Evolutionary conservation across 352 stramenopile genomes (phyloP), one percentile per base, ranked within the genome.

Genomic region (Phytophthora multivora): DNA sequence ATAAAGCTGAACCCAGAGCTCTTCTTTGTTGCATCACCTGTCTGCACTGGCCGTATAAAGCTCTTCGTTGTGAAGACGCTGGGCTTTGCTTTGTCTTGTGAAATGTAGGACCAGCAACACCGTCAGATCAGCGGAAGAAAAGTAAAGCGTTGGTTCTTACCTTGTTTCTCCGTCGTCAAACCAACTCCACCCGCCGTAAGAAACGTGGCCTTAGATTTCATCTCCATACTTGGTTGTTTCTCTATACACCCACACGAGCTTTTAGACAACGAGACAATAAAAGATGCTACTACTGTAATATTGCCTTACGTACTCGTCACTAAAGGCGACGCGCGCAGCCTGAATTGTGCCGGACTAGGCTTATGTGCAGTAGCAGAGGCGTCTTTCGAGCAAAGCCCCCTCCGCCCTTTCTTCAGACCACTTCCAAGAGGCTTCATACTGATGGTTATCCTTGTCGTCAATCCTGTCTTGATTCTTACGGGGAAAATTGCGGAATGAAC

Each of bases 401-500:
- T 49, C 1, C 38, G 31, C 1, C 21, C 28, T 46, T 61, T 55
- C 28, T 43, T 63, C 11, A 65, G 12, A 3, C 43, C 41, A 11
- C 41, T 28, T 15, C 50, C 7, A n/a, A 61, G 21, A 51, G 58
- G 48, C 9, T 69, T 59, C 68, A 73, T 74, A 15, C 15, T 48
- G 5, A 15, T 51, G 13, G n/a, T 50, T 43, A 28, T 33, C 6
- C 23, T 16, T 4, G 23, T 21, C 21, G 33, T 10, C 18, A 26
- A 6, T 23, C 38, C 31, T 19, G 46, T 13, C 19, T 58, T 66
- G 42, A 40, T 15, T 51, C 39, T 47, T 19, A 46, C 30, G 65
- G 23, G 25, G 36, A 33, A 70, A 64, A 71, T 64, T 69, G 55
- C 25, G 42, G 53, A 75, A 67, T 75, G 63, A 63, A 47, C 15